Evolutionary conservation across 2,329 filamentous ascomycete genomes (phyloP), one percentile per base, ranked within the genome.

Genomic region (Talaromyces piceae): DNA sequence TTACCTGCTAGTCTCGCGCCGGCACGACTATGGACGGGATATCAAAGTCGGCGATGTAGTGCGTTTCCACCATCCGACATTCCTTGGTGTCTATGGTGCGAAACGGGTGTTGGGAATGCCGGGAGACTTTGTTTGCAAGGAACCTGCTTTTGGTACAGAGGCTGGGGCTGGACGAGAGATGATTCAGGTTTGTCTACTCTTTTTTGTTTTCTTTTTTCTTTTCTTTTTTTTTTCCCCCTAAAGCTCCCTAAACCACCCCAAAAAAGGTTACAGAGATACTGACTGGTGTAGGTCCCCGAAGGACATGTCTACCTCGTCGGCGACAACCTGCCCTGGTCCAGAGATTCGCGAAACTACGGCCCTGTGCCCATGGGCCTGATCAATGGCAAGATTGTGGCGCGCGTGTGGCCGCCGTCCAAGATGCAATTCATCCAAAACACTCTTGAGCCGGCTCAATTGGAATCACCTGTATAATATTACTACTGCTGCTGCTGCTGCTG

Each of bases 271-370:
- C n/a, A n/a, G n/a, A n/a, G n/a, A n/a, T n/a, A 20, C 28, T 45
- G 11, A 45, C 26, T 23, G 18, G 49, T 45, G 23, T 62, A 94
- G 87, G 82, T 98, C 13, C 93, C 93, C 0, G 77, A 87, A 63
- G 93, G 93, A 1, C 93, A 98, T 74, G 94, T 90, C 62, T 97
- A 89, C 82, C 74, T 96, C 5, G 81, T 83, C 2, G 93, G 93
- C 2, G 93, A 98, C 68, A 97, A 97, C 67, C 64, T 95, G 55
- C 77, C 82, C 3, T 86, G 81, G 61, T 96, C 90, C 22, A 76
- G 88, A 57, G 93, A 98, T 73, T 96, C 90, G 41, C 82, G 93
- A 55, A 76, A 83, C 37, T 95, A 86, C 71, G 93, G 93, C 0
- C 89, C 93, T 0, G 67, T 98, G 25, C 93, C 93, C 0, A 73